phyloP scores from a whole-genome alignment of 2,329 filamentous ascomycete species.

The Hymenoscyphus albidus region DNA sequence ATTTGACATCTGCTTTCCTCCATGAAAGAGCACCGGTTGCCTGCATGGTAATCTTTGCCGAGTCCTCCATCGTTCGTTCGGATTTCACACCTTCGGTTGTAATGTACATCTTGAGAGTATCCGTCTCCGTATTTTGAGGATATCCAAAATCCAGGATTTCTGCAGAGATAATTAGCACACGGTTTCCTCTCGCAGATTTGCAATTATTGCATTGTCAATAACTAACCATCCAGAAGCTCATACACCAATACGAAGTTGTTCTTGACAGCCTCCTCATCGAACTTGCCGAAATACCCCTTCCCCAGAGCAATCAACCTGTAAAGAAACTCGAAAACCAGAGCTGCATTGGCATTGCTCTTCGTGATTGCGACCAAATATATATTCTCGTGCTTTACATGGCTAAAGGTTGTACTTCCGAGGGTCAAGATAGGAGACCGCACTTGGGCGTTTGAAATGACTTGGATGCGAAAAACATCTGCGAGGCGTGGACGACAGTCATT shows the following conservation, averaged over 20 bases:
- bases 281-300: conserved; percentile 96
- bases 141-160: conserved; percentile 99
- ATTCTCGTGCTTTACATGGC: conserved; percentile 99
- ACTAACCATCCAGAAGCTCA: conserved; percentile 83
- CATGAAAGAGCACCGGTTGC: conserved; percentile 95
- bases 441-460: conserved; percentile 97
- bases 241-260: conserved; percentile 99
- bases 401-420: conserved; percentile 95
- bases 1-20: conserved; percentile 96
- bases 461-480: conserved; percentile 98
- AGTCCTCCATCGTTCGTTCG: conserved; percentile 80
- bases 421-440: conserved; percentile 97
- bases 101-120: conserved; percentile 99
- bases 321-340: conserved; percentile 95
- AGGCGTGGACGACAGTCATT: conserved; percentile 97
- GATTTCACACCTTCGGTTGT: conserved; percentile 98
- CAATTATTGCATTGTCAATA: background rate
- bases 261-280: conserved; percentile 99
- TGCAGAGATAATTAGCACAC: conserved; percentile 37
- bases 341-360: conserved; percentile 98
- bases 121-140: conserved; percentile 97
- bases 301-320: conserved; percentile 88
- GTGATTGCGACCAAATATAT: conserved; percentile 97
- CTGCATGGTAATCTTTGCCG: conserved; percentile 98
- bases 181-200: background rate